Evolutionary conservation across 768 basidiomycete species (phyloP), one percentile per base, ranked within the genome.

Genomic region (Hortiboletus flavorubellus): DNA sequence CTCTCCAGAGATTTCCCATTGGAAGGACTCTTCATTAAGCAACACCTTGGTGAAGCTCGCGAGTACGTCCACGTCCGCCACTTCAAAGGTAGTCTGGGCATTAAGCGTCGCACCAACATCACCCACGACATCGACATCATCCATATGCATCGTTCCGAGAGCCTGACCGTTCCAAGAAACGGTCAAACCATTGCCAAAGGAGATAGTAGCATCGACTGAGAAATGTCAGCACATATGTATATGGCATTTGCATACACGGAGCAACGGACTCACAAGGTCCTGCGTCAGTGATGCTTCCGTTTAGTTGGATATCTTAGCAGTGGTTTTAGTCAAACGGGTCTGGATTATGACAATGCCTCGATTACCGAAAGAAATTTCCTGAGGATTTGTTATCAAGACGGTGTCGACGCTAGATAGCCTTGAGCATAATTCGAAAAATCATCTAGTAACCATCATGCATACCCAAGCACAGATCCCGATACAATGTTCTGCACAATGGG

Each of bases 401-500:
- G 74, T 82, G 43, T 81, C 76, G 49, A 90, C 72, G 16, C 84
- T 85, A 58, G 5, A 23, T 21, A 41, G 7, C 43, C 38, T 26
- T 47, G 7, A 55, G 58, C n/a, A 58, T 5, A 8, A 46, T 29
- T 21, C 30, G 26, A 26, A 14, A 14, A 15, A 33, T 16, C 9
- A 14, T 15, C 9, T 1, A 6, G 43, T 10, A 2, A 41, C 23
- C 15, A 11, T 41, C 11, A 43, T n/a, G 59, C 72, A 15, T 57
- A 84, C 85, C 81, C 78, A 46, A 89, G 67, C 8, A 74, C 66
- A 16, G 85, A 80, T 16, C 75, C 81, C 6, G 78, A 74, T 40
- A 90, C 85, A 53, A 90, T 78, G 57, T 80, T 82, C 66, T 89
- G 86, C 6, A 90, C 87, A 52, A 91, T 88, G 5, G 88, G 88